Base-by-base conservation (phyloP, 208 protist species). In the Naegleria lovaniensis region DNA sequence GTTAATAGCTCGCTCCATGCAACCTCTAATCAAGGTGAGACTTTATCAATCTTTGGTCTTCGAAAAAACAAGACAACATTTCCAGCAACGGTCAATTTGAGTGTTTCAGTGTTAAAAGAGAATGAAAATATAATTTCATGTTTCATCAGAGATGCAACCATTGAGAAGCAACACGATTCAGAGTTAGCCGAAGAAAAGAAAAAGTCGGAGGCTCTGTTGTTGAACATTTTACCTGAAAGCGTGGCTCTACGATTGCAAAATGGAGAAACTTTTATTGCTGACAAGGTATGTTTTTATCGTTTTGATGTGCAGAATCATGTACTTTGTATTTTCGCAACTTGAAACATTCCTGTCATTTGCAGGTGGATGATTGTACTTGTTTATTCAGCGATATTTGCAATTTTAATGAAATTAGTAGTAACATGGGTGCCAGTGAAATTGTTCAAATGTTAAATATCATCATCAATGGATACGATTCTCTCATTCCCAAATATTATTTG, bases 361-460 rank as follows among this genome's bases (percentile, higher is more conserved):
- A 48, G 43, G 43, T 51, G 1, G 51, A 39, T 55, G 92, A 41
- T 84, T 91, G 9, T 58, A 91, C 48, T 43, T 91, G 39, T 85
- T 89, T 67, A 90, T 87, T 91, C 11, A 85, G 40, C 59, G 90
- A 91, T n/a, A 85, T 91, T n/a, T 25, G 90, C 55, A 84, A 84
- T 36, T 91, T 91, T 25, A 90, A 85, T 33, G 19, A 58, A 6
- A 41, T 91, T 22, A 7, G 0, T 19, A 29, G 5, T 41, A 39
- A 39, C 6, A 91, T 91, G 90, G 25, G 13, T 41, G 43, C 90
- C 0, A 38, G 3, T 22, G 83, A 91, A 43, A 6, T 91, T 5
- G 85, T 89, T 58, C 19, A 90, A 41, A 39, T 90, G 6, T 76
- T 91, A 11, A 76, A 58, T 19, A 41, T n/a, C 0, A 90, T 91